Evolutionary conservation across 2,329 filamentous ascomycete genomes (phyloP).

Genomic region (Byssoonygena ceratinophila): DNA sequence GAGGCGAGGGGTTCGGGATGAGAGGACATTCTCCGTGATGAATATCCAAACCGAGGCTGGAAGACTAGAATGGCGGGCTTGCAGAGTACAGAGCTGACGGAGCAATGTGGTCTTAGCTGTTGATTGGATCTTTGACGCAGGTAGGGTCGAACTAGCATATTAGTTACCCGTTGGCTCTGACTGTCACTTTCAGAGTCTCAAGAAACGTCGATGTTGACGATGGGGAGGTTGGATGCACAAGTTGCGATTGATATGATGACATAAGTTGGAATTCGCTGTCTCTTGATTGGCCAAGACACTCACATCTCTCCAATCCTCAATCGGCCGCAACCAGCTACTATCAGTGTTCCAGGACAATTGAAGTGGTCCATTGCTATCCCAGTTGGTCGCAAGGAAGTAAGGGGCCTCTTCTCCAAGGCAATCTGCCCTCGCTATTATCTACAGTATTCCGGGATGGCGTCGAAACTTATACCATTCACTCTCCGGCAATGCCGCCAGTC

Average conservation of each 20-base stretch:
- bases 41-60: not conserved
- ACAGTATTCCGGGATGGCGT: constrained; percentile 53
- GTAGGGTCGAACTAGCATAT: constrained; percentile 1
- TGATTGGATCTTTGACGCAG: not conserved
- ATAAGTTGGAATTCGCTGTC: constrained; percentile 13
- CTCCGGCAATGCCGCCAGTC: constrained; percentile 59
- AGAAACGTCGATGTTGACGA: not conserved
- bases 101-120: not conserved
- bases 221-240: not conserved
- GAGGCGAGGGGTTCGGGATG: constrained; percentile 21
- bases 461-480: constrained; percentile 64
- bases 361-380: not conserved
- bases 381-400: constrained; percentile 6
- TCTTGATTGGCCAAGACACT: constrained; percentile 13
- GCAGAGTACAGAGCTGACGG: not conserved
- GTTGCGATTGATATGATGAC: constrained; percentile 13
- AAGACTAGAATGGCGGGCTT: not conserved
- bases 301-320: not conserved
- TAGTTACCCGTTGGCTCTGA: not conserved
- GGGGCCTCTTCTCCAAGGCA: not conserved
- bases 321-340: not conserved
- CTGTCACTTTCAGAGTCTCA: not conserved
- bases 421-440: not conserved
- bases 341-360: not conserved
- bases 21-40: constrained; percentile 20